Evolutionary conservation across 306 rosid species (phyloP).

Genomic region (Arachis hypogaea): DNA sequence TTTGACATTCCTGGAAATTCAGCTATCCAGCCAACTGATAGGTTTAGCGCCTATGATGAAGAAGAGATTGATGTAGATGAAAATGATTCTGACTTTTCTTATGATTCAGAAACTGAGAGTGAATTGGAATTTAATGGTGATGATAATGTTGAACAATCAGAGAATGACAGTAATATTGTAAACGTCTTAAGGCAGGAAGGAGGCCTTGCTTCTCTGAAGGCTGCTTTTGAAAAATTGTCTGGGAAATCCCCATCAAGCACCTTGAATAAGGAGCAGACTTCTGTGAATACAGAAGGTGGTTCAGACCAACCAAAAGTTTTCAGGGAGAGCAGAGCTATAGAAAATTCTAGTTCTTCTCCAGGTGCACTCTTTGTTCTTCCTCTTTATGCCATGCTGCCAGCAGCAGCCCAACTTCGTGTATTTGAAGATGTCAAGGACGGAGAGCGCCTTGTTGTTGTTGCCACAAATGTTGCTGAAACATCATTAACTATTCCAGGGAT

Average conservation of each 20-base stretch:
- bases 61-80: conserved; percentile 47
- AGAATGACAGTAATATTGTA: conserved; percentile 43
- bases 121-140: conserved; percentile 64
- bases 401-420: conserved; percentile 77
- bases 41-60: conserved; percentile 68
- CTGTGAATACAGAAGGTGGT: conserved; percentile 41
- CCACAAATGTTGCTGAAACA: conserved; percentile 99
- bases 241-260: conserved; percentile 44
- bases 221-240: conserved; percentile 76
- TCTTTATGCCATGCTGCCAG: conserved; percentile 91
- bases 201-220: conserved; percentile 65
- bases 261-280: conserved; percentile 42
- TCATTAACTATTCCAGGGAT: conserved; percentile 92
- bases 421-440: conserved; percentile 78
- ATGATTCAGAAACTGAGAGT: conserved; percentile 71
- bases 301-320: conserved; percentile 44
- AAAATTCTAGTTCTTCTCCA: conserved; percentile 41
- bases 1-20: conserved; percentile 60
- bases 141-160: conserved; percentile 41
- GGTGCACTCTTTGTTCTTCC: conserved; percentile 77
- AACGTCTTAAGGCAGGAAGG: conserved; percentile 57
- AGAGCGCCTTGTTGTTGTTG: conserved; percentile 83
- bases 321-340: conserved; percentile 38
- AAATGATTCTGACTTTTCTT: conserved; percentile 58
- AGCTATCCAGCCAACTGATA: conserved; percentile 53